These are phyloP conservation scores for Paecilomyces variotii DNA, from an alignment of 2,329 filamentous ascomycete species.

Conservation along the genomic window DNA sequence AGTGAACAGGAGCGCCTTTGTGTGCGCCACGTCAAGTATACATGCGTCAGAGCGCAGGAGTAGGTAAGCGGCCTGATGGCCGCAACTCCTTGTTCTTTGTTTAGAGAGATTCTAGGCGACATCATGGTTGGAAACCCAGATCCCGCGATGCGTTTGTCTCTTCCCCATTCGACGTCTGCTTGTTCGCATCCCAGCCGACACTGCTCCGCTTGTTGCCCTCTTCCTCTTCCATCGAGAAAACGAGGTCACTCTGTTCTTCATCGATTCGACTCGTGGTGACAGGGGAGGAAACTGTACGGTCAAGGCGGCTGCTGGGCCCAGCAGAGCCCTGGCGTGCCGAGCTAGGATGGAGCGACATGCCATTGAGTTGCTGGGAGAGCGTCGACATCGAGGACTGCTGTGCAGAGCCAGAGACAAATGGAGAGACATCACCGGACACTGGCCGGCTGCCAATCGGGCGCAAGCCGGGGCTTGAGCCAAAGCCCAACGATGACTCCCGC, in stretches of 20 bases:
- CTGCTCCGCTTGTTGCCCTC: constrained; percentile 37
- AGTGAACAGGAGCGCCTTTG: not conserved
- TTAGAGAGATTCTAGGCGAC: constrained; percentile 3
- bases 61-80: not conserved
- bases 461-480: constrained; percentile 43
- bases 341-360: constrained; percentile 36
- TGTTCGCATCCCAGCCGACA: constrained; percentile 25
- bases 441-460: constrained; percentile 43
- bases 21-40: not conserved
- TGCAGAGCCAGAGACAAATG: constrained; percentile 48
- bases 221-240: constrained; percentile 46
- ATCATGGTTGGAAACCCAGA: not conserved
- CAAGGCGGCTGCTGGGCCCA: constrained; percentile 27
- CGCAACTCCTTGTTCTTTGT: constrained; percentile 6
- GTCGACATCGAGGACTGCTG: constrained; percentile 53
- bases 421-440: constrained; percentile 40
- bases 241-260: constrained; percentile 40
- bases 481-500: constrained; percentile 50
- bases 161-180: constrained; percentile 22
- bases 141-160: constrained; percentile 8
- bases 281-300: constrained; percentile 39
- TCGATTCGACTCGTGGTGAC: constrained; percentile 40
- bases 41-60: not conserved
- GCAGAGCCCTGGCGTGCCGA: constrained; percentile 29
- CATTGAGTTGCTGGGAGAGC: constrained; percentile 51